A percentile compares a stretch with the other conserved stretches of the same genome.
Evolutionary conservation across 1,284 basidiomycete genomes (phyloP).

Genomic region (Ganoderma lingzhi): DNA sequence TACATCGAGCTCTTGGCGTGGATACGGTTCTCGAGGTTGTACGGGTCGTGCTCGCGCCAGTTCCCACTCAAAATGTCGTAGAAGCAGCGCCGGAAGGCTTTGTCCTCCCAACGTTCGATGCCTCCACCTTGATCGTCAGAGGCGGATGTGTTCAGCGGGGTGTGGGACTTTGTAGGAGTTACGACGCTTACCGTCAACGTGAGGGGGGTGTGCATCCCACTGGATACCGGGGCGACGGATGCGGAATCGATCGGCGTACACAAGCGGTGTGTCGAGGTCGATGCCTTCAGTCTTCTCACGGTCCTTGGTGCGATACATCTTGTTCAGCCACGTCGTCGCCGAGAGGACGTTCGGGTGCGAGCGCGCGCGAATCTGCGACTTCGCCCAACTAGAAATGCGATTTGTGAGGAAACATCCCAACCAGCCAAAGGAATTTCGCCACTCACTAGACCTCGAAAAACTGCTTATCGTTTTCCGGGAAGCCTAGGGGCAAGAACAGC

Average conservation of each 20-base stretch:
- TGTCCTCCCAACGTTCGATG: conserved; percentile 89
- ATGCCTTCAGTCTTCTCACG: conserved; percentile 57
- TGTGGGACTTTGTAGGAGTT: too few species aligned
- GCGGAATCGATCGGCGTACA: conserved; percentile 85
- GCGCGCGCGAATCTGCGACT: conserved; percentile 74
- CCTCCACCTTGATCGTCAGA: conserved; percentile 61
- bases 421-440: neutral
- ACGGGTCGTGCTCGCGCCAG: conserved; percentile 79
- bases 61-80: conserved; percentile 70
- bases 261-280: conserved; percentile 72
- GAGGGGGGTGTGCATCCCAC: conserved; percentile 77
- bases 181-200: conserved; percentile 71
- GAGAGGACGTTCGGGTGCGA: conserved; percentile 79
- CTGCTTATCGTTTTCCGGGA: conserved; percentile 68
- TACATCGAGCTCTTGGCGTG: conserved; percentile 70
- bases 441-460: conserved; percentile 74
- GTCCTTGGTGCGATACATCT: conserved; percentile 60
- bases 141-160: neutral
- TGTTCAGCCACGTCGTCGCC: conserved; percentile 58
- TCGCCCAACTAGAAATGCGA: conserved; percentile 64
- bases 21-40: conserved; percentile 67
- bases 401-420: neutral
- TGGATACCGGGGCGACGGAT: conserved; percentile 79
- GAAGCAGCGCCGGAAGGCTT: conserved; percentile 72
- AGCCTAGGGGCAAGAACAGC: conserved; percentile 46